A percentile compares a stretch with the other conserved stretches of the same genome.
These are phyloP conservation scores for Aphanocladium album DNA, from an alignment of 2,329 filamentous ascomycete genomes.

Conservation along the genomic window DNA sequence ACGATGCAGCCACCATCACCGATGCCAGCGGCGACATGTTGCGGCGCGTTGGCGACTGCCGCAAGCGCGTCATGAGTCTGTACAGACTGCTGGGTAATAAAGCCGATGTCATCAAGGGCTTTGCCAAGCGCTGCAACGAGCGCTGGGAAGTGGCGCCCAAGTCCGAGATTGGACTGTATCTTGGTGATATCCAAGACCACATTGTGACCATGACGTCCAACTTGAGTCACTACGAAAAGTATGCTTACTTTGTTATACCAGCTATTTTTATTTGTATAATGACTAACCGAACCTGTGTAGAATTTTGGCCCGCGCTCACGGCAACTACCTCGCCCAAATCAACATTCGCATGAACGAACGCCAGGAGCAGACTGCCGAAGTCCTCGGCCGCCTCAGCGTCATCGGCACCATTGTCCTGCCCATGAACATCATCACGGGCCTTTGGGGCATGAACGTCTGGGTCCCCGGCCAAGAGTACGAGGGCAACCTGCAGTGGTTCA, in stretches of 20 bases:
- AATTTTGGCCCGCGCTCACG: slow-evolving; percentile 84
- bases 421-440: slow-evolving; percentile 97
- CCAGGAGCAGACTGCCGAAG: slow-evolving; percentile 91
- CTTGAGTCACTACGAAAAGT: slow-evolving; percentile 94
- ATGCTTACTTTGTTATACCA: slow-evolving; percentile 29
- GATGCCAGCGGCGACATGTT: slow-evolving; percentile 74
- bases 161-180: slow-evolving; percentile 93
- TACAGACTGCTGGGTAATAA: slow-evolving; percentile 94
- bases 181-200: slow-evolving; percentile 98
- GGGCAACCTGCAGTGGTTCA: slow-evolving; percentile 69
- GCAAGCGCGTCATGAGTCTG: slow-evolving; percentile 95
- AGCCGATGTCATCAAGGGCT: slow-evolving; percentile 98
- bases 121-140: slow-evolving; percentile 96
- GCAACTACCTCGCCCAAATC: slow-evolving; percentile 98
- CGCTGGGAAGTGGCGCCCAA: slow-evolving; percentile 94
- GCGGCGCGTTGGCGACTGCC: slow-evolving; percentile 82
- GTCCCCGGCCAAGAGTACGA: slow-evolving; percentile 88
- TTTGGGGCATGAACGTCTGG: slow-evolving; percentile 99
- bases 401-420: slow-evolving; percentile 94
- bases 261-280: neutral
- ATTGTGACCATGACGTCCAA: slow-evolving; percentile 99
- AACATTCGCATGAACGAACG: slow-evolving; percentile 99
- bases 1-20: slow-evolving; percentile 37
- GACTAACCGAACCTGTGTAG: slow-evolving; percentile 37
- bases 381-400: slow-evolving; percentile 90